Percentiles rank a stretch among this genome's conserved stretches.
phyloP scores from a whole-genome alignment of 2,329 filamentous ascomycete species.

The Apiospora marii region DNA sequence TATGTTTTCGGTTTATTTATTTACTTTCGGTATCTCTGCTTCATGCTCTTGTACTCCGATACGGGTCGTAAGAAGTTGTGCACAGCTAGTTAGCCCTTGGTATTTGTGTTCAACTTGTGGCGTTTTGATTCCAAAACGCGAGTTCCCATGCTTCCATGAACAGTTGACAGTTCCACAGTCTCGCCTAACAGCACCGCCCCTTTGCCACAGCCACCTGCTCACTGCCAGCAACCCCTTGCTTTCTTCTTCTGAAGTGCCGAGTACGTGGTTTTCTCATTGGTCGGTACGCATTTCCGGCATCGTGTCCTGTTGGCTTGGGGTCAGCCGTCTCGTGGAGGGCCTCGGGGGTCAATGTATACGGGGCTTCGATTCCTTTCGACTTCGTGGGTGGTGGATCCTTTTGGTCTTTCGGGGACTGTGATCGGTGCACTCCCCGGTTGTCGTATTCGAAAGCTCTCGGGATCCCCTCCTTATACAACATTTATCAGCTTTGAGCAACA shows the following conservation, averaged over 20 bases:
- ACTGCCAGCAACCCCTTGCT: neutral
- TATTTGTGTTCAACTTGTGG: neutral
- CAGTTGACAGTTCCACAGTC: neutral
- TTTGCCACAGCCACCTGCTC: neutral
- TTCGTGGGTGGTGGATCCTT: neutral
- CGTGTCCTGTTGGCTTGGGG: neutral
- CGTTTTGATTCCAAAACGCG: neutral
- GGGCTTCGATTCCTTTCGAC: neutral
- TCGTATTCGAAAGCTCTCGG: neutral
- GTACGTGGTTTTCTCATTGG: no score
- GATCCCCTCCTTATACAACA: neutral
- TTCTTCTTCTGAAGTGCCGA: neutral
- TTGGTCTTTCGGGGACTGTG: neutral
- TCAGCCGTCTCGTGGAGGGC: neutral
- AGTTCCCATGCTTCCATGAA: neutral
- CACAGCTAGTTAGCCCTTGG: neutral
- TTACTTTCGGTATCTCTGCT: neutral
- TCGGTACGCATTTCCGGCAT: neutral
- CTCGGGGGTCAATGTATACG: neutral
- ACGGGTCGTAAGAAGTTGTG: neutral
- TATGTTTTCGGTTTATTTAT: neutral
- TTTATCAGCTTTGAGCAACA: neutral
- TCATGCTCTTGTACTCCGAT: neutral
- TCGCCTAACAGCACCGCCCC: neutral
- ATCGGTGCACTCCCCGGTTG: neutral